Base-by-base conservation (phyloP, 1,139 yeast species). In the Taiozyma sp. region DNA sequence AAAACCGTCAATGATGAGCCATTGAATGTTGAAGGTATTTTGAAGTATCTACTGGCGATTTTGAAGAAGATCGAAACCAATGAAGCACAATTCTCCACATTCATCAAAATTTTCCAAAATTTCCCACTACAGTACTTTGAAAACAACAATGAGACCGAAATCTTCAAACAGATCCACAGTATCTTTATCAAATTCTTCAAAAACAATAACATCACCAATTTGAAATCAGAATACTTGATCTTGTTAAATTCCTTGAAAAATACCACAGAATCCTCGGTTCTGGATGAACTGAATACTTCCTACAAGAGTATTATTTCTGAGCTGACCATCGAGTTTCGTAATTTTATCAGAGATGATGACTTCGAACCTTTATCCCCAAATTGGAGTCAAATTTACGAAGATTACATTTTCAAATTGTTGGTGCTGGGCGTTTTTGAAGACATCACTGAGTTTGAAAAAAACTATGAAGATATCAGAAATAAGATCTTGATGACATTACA, bases 261-360 rank as follows among this genome's bases (percentile, higher is more conserved):
- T 2, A n/a, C 47, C 3, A 29, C 43, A 5, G 52, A 48, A 12
- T 57, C 61, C 2, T 46, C 60, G 2, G 44, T 46, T 8, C n/a
- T 60, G 4, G 55, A 56, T 16, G 55, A 66, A 12, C 53, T 57
- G 19, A 41, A 60, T 4, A 48, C 55, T 8, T 8, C 60, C 0
- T 54, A 51, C 42, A 61, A 60, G 34, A 61, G 59, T 29, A 41
- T 60, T 1, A 41, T 62, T 2, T 49, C 61, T 13, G 67, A 62
- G 43, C 36, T 64, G 3, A 38, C 30, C 0, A 51, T 61, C 16
- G 62, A 57, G 27, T 43, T 66, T 3, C 46, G 46, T 1, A 59
- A 57, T 13, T 49, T 46, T 22, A 14, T 59, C 14, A 52, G 45
- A 22, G 48, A 50, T 28, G 8, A 45, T 2, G 56, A 49, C 7